Evolutionary conservation across 306 rosid species (phyloP), one percentile per base, ranked within the genome.

Genomic region (Malus fusca): DNA sequence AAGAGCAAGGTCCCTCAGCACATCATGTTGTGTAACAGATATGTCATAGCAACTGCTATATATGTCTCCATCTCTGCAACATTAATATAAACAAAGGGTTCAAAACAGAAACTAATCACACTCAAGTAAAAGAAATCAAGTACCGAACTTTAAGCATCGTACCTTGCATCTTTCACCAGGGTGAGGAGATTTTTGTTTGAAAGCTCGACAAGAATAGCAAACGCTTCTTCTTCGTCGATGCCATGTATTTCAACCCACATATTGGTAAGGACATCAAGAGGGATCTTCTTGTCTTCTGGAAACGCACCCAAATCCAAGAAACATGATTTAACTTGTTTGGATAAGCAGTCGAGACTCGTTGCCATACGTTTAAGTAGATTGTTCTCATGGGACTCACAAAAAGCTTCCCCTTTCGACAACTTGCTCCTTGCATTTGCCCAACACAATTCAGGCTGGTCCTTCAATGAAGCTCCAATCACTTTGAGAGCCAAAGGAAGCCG

Each of bases 401-500:
- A 88, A 15, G 90, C 80, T 60, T 88, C 95, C 30, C 98, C 96
- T 71, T 84, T 88, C 10, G 97, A 84, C 65, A 94, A 75, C 84
- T 90, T 86, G 75, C 78, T 88, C 79, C 82, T 83, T 37, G 96
- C 98, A 77, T 90, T 80, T 21, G 53, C 68, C 98, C 98, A 92
- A 64, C 80, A 88, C 93, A 84, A 82, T 75, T 92, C 97, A 12
- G 88, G 53, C 44, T 90, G 96, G 68, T 81, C 95, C 30, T 89
- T 59, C 43, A 94, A 73, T 4, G 96, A 94, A 28, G 98, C 94
- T 71, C 98, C 98, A n/a, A 92, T 92, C 69, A 94, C 97, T 85
- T 94, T 94, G 4, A 94, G 97, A 46, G 98, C 98, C 69, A 94
- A 69, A 1, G 98, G 98, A 80, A 94, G 96, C 63, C 91, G 84